Conservation (phyloP, 148 eudicot species). For the Chenopodium suecicum region DNA sequence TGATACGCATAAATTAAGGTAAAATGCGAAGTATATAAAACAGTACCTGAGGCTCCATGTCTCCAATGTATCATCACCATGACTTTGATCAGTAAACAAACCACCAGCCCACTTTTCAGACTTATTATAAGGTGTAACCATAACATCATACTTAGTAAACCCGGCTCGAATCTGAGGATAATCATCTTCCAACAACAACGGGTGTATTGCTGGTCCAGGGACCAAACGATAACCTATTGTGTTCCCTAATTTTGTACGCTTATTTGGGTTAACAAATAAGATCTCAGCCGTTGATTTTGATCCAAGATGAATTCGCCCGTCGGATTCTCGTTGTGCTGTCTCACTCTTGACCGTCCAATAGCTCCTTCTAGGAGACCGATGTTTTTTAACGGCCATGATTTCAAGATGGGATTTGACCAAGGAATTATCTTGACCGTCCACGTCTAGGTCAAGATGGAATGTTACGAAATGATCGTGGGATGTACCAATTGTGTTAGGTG, state of each 20-base stretch:
- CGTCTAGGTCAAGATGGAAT: conserved; percentile 49
- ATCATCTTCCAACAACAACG: conserved; percentile 44
- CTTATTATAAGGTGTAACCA: conserved; percentile 57
- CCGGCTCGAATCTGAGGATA: conserved; percentile 44
- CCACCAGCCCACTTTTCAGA: conserved; percentile 64
- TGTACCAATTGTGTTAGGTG: conserved; percentile 45
- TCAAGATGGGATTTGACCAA: conserved; percentile 35
- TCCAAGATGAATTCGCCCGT: conserved; percentile 36
- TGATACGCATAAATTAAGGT: background rate
- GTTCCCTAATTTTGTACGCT: conserved; percentile 51
- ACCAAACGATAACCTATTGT: conserved; percentile 38
- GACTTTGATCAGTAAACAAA: conserved; percentile 43
- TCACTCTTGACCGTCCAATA: conserved; percentile 42
- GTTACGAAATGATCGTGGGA: conserved; percentile 51
- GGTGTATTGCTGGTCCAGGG: conserved; percentile 24
- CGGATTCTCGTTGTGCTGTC: conserved; percentile 38
- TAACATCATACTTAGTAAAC: conserved; percentile 37
- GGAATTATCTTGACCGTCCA: conserved; percentile 48
- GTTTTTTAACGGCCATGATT: conserved; percentile 4
- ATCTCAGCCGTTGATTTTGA: conserved; percentile 17
- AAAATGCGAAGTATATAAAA: background rate
- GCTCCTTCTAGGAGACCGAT: conserved; percentile 39
- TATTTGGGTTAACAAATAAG: conserved; percentile 44
- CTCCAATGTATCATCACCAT: conserved; percentile 26
- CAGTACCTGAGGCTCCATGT: conserved; percentile 17